A percentile compares a stretch with the other conserved stretches of the same genome.
phyloP scores from a whole-genome alignment of 768 basidiomycete genomes.

The Cystofilobasidium bisporidii region DNA sequence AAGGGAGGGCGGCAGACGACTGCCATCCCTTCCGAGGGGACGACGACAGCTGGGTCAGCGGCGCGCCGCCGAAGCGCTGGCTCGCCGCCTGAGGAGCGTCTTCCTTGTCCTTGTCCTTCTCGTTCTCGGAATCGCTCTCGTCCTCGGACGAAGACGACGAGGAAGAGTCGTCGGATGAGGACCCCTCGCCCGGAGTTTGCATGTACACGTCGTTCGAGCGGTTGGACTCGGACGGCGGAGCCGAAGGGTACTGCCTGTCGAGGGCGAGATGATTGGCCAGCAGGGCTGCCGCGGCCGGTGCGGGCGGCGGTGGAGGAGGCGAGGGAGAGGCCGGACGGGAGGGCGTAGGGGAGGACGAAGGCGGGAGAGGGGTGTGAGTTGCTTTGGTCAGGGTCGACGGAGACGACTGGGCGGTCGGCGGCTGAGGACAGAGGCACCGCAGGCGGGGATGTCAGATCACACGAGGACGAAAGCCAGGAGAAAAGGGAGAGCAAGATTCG shows the following conservation, averaged over 20 bases:
- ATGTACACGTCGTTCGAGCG: slow-evolving; percentile 16
- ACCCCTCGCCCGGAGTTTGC: slow-evolving; percentile 18
- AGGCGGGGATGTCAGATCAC: too few species aligned
- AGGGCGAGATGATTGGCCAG: neutral
- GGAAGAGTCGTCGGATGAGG: neutral
- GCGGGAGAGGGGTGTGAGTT: neutral
- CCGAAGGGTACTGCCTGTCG: neutral
- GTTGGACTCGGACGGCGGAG: slow-evolving; percentile 1
- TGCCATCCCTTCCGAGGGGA: neutral
- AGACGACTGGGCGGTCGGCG: too few species aligned
- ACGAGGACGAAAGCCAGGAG: too few species aligned
- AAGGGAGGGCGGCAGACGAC: neutral
- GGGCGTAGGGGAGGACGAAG: neutral
- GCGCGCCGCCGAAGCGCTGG: neutral
- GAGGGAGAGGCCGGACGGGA: neutral
- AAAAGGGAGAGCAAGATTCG: too few species aligned
- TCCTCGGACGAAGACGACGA: neutral
- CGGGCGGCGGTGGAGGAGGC: neutral
- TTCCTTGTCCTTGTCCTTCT: neutral
- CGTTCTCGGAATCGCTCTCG: slow-evolving; percentile 3
- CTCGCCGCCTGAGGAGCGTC: neutral
- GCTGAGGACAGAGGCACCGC: too few species aligned
- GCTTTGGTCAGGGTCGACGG: neutral
- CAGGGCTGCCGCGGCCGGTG: neutral
- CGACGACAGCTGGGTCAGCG: neutral